A percentile compares a stretch with the other conserved stretches of the same genome.
Conservation (phyloP, 768 basidiomycete species). For the Tephrocybe sp. region DNA sequence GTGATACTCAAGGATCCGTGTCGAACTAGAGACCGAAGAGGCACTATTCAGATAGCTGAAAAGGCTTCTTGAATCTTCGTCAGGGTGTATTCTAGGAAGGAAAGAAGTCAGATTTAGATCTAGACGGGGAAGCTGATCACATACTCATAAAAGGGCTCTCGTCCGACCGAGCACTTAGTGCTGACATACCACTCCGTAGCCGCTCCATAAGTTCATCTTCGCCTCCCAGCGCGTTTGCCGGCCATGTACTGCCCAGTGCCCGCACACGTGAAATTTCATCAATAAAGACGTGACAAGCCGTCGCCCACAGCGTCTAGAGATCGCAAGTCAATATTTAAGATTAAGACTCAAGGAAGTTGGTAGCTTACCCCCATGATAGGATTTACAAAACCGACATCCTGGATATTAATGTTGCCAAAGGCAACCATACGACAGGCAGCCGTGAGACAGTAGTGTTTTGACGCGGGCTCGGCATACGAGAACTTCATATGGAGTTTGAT, state of each 20-base stretch:
- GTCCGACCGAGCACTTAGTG: constrained; percentile 40
- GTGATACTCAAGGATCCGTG: not conserved
- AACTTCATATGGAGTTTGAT: constrained; percentile 53
- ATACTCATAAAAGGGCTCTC: constrained; percentile 45
- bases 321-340: constrained; percentile 7
- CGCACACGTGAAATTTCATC: constrained; percentile 43
- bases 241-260: constrained; percentile 29
- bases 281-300: constrained; percentile 43
- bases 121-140: constrained; percentile 16
- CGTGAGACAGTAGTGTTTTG: constrained; percentile 39
- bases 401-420: constrained; percentile 35
- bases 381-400: constrained; percentile 38
- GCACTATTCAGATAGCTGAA: constrained; percentile 29
- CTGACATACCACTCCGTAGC: constrained; percentile 36
- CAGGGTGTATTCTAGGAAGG: constrained; percentile 38
- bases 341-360: not conserved
- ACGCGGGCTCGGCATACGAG: constrained; percentile 37
- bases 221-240: constrained; percentile 20
- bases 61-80: constrained; percentile 45
- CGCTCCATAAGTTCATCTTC: constrained; percentile 43
- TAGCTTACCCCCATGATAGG: constrained; percentile 51
- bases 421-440: constrained; percentile 42
- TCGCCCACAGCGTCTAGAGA: constrained; percentile 43
- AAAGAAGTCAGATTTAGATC: constrained; percentile 6
- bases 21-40: not conserved